Evolutionary conservation across 2,329 filamentous ascomycete species (phyloP).

Genomic region (Magnaporthiopsis incrustans): DNA sequence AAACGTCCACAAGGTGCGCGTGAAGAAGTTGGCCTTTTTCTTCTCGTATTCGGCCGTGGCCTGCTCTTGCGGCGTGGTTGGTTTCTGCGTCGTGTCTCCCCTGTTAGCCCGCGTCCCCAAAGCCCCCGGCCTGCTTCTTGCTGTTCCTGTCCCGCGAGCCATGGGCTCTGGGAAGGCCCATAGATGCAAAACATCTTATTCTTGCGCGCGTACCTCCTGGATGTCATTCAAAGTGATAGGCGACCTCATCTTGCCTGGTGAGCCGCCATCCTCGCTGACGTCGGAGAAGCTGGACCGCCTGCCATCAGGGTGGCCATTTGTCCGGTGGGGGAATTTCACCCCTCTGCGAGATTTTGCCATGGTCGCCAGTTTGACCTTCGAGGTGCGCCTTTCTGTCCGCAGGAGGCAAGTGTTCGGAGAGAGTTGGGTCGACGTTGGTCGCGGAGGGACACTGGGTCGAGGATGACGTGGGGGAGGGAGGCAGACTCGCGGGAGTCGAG

Average conservation of each 20-base stretch:
- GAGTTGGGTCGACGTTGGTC: too few relatives aligned
- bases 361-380: constrained; percentile 13
- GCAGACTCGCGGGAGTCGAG: neutral
- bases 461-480: neutral
- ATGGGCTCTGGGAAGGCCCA: too few relatives aligned
- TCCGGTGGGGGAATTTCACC: constrained; percentile 47
- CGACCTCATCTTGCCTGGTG: constrained; percentile 18
- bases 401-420: too few relatives aligned
- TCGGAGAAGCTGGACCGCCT: constrained; percentile 66
- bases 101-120: neutral
- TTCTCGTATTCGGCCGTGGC: constrained; percentile 75
- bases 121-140: neutral
- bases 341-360: constrained; percentile 36
- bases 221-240: constrained; percentile 27
- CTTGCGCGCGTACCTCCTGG: constrained; percentile 23
- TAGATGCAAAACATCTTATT: neutral
- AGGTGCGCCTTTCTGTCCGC: too few relatives aligned
- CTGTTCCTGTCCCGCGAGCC: neutral
- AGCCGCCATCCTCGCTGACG: constrained; percentile 19
- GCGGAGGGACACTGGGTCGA: neutral
- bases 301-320: constrained; percentile 43
- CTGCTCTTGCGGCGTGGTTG: constrained; percentile 31
- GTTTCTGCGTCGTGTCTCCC: constrained; percentile 28
- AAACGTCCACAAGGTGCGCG: constrained; percentile 93
- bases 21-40: constrained; percentile 97